Percentiles rank a stretch among this genome's conserved stretches.
Evolutionary conservation across 2,329 filamentous ascomycete genomes (phyloP).

Genomic region (Xylariomycetidae sp.): DNA sequence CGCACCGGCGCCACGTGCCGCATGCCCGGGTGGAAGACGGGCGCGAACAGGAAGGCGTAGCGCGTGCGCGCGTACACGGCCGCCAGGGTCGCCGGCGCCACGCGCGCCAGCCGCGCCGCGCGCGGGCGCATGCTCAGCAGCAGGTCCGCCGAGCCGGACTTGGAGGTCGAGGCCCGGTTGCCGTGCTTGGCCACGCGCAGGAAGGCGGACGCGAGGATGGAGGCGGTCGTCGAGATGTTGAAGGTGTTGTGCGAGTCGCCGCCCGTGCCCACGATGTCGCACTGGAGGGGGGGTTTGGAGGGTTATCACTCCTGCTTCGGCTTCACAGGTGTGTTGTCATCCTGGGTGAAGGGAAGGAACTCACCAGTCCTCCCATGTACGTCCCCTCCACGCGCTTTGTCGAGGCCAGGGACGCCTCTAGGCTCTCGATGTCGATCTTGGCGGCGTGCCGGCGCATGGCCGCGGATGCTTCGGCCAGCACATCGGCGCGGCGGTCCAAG

Average conservation of each 20-base stretch:
- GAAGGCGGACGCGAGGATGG: conserved; percentile 81
- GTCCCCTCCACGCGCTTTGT: conserved; percentile 60
- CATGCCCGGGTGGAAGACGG: conserved; percentile 95
- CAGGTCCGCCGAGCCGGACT: conserved; percentile 91
- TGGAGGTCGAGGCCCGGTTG: conserved; percentile 90
- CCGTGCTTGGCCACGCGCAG: conserved; percentile 91
- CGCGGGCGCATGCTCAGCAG: conserved; percentile 68
- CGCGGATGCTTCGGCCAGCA: conserved; percentile 77
- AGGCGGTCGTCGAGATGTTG: conserved; percentile 94
- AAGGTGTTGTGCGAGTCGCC: conserved; percentile 96
- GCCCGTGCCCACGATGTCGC: conserved; percentile 95
- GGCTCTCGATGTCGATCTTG: conserved; percentile 57
- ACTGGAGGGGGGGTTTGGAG: conserved; percentile 30
- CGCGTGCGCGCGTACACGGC: conserved; percentile 73
- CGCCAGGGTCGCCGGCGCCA: conserved; percentile 65
- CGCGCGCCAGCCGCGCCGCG: conserved; percentile 66
- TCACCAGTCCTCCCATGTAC: conserved; percentile 79
- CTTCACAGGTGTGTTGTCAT: not conserved
- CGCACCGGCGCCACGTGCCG: conserved; percentile 80
- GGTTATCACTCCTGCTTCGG: not conserved
- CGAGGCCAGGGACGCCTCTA: conserved; percentile 55
- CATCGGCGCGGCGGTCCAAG: conserved; percentile 75
- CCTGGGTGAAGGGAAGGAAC: conserved; percentile 22
- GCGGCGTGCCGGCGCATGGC: conserved; percentile 79
- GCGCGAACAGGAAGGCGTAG: conserved; percentile 93